phyloP scores from a whole-genome alignment of 2,329 filamentous ascomycete genomes.

The Didymosphaeria variabile region DNA sequence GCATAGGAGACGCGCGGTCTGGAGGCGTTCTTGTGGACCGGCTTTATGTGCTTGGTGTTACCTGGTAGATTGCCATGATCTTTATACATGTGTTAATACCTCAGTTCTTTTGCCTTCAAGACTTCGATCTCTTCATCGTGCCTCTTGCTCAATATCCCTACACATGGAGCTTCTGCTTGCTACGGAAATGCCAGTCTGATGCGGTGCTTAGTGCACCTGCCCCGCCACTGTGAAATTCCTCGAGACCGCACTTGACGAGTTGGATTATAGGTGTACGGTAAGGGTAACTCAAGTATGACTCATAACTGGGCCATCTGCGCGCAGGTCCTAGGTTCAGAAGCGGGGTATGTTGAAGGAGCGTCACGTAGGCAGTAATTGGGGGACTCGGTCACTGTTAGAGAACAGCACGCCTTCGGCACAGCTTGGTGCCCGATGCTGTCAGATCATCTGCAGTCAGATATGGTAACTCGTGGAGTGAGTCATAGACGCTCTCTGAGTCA shows the following conservation, averaged over 20 bases:
- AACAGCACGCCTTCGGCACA: too few species aligned
- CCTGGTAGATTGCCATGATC: slow-evolving; percentile 7
- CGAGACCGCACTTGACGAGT: too few species aligned
- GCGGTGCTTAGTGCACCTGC: not conserved
- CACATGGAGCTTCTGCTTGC: not conserved
- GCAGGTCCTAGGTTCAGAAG: not conserved
- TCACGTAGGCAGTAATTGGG: too few species aligned
- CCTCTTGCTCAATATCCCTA: not conserved
- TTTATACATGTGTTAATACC: slow-evolving; percentile 14
- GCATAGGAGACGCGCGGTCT: not conserved
- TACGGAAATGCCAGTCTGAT: not conserved
- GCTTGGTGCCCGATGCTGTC: too few species aligned
- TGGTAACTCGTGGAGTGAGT: too few species aligned
- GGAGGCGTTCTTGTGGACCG: slow-evolving; percentile 10
- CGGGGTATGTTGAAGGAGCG: not conserved
- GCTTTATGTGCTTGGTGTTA: slow-evolving; percentile 10
- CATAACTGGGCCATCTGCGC: not conserved
- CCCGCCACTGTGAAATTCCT: not conserved
- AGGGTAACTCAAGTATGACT: not conserved
- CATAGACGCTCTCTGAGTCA: too few species aligned
- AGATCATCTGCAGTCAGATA: too few species aligned
- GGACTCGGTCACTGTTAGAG: too few species aligned
- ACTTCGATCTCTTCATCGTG: not conserved
- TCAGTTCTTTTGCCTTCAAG: not conserved
- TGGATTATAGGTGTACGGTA: not conserved